Percentiles rank a stretch among this genome's conserved stretches.
Evolutionary conservation across 768 basidiomycete genomes (phyloP).

Genomic region (Neoboletus subvelutipes): DNA sequence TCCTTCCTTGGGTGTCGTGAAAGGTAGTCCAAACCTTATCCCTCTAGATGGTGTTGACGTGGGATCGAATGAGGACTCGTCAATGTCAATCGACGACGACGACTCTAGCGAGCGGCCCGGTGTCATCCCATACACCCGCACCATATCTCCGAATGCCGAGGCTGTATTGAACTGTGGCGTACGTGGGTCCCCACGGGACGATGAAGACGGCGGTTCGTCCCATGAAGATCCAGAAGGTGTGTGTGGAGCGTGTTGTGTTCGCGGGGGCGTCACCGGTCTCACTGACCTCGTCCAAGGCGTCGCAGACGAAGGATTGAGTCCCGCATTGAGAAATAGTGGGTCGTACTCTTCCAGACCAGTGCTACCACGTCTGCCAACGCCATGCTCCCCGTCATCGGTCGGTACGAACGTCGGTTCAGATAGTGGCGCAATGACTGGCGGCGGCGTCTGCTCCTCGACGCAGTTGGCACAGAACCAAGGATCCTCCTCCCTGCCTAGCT

Average conservation of each 20-base stretch:
- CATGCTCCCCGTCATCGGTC: slow-evolving; percentile 48
- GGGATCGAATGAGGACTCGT: slow-evolving; percentile 70
- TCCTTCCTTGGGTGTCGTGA: slow-evolving; percentile 62
- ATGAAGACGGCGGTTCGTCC: slow-evolving; percentile 41
- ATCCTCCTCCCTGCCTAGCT: slow-evolving; percentile 75
- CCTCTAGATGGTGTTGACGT: slow-evolving; percentile 81
- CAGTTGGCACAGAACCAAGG: slow-evolving; percentile 69
- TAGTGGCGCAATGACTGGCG: slow-evolving; percentile 30
- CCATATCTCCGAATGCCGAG: slow-evolving; percentile 35
- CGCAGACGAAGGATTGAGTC: slow-evolving; percentile 54
- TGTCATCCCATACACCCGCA: slow-evolving; percentile 39
- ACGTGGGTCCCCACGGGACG: slow-evolving; percentile 52
- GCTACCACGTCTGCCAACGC: background rate
- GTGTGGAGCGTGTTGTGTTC: slow-evolving; percentile 25
- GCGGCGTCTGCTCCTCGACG: slow-evolving; percentile 47
- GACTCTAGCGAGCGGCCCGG: slow-evolving; percentile 39
- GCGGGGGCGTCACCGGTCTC: slow-evolving; percentile 47
- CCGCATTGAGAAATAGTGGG: slow-evolving; percentile 57
- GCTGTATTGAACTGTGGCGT: slow-evolving; percentile 47
- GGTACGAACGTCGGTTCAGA: slow-evolving; percentile 70
- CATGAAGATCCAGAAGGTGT: slow-evolving; percentile 42
- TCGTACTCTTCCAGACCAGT: slow-evolving; percentile 44
- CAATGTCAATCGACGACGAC: slow-evolving; percentile 26
- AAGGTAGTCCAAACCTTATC: slow-evolving; percentile 57
- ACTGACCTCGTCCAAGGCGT: slow-evolving; percentile 44